phyloP scores from a whole-genome alignment of 768 basidiomycete genomes.

The Lentinula sp. region DNA sequence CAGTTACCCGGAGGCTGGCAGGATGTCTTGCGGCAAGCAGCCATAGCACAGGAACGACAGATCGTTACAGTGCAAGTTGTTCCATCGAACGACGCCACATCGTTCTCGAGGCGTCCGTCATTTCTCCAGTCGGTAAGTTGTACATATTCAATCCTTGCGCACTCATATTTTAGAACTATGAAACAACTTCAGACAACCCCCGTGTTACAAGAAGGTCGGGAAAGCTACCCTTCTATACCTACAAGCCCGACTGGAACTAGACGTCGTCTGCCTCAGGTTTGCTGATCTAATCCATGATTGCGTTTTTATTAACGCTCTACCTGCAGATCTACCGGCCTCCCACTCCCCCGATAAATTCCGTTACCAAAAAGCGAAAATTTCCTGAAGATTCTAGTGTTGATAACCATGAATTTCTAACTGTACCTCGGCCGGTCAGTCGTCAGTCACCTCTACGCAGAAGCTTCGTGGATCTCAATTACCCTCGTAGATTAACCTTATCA shows the following conservation, averaged over 20 bases:
- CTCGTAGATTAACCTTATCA: neutral
- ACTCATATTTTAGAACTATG: neutral
- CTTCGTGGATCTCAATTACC: too few species aligned
- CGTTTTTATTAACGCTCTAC: neutral
- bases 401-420: neutral
- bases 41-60: conserved; percentile 18
- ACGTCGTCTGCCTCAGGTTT: conserved; percentile 4
- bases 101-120: neutral
- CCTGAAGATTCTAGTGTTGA: conserved; percentile 1
- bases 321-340: conserved; percentile 50
- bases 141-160: neutral
- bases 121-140: neutral
- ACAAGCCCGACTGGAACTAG: neutral
- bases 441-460: neutral
- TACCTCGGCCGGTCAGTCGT: neutral
- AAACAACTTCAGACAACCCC: neutral
- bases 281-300: neutral
- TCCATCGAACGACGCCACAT: neutral
- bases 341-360: conserved; percentile 43
- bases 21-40: conserved; percentile 9
- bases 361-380: conserved; percentile 27
- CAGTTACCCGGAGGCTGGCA: conserved; percentile 23
- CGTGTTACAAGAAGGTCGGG: neutral
- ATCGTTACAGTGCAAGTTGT: neutral
- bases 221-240: neutral